Evolutionary conservation across 176 grass and related monocot genomes (phyloP), one percentile per base, ranked within the genome.

Genomic region (Tuctoria greenei): DNA sequence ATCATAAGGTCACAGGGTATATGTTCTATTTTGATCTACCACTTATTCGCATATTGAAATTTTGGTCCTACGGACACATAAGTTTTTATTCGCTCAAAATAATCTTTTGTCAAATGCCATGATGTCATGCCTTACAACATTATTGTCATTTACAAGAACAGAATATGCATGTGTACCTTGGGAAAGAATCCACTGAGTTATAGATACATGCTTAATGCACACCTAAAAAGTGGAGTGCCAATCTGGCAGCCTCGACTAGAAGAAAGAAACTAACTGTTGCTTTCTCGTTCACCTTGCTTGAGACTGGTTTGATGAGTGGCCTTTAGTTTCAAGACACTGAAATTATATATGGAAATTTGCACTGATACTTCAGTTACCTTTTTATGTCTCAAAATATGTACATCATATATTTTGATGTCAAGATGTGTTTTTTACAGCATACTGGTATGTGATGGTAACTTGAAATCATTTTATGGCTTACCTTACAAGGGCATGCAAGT

Each of bases 271-370:
- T 38, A 68, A 51, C 13, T 52, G 62, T 68, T 43, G 70, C 61
- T 73, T 85, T 73, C 75, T 67, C 15, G 4, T 10, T 81, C 0
- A 58, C 38, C 71, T 76, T 75, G 27, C 37, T 64, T 82, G 8
- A 36, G 61, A 61, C 51, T 59, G 61, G 57, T 72, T 10, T 15
- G 46, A 78, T 78, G 60, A 78, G 67, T 83, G 42, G 35, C 78
- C 55, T 78, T 65, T 83, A 51, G 17, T 78, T 62, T 78, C 58
- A 80, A 67, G 52, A 78, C 39, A 61, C 54, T 51, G 59, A 72
- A 71, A 59, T 4, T 69, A 69, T 52, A n/a, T 54, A 68, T 35
- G 42, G 35, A 37, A 67, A 78, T 73, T 26, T 47, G 42, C 45
- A 69, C 56, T 39, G 26, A 79, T 57, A 45, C 24, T 74, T 79